Evolutionary conservation across 768 basidiomycete species (phyloP), one percentile per base, ranked within the genome.

Genomic region (Tylopilus vinaceipallidus): DNA sequence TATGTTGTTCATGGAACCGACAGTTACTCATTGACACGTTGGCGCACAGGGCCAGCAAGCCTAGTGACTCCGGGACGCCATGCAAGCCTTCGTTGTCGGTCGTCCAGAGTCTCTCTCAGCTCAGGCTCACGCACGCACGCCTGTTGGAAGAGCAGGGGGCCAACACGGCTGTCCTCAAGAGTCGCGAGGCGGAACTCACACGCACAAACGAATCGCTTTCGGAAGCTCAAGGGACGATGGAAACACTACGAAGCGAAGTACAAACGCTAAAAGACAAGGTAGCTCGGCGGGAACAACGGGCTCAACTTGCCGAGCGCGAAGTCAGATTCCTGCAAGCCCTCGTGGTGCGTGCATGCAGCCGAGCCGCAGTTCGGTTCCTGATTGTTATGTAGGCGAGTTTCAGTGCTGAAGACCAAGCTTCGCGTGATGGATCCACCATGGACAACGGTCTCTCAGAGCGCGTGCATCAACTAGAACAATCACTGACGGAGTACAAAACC

Each of bases 101-200:
- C n/a, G 77, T 82, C 1, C 79, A 83, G 50, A 73, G 69, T 23
- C 75, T 89, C 11, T 75, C 86, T 0, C 63, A 71, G 5, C 75
- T 90, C 5, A 83, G 87, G 2, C 71, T 87, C 0, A 63, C 74
- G 0, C 80, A 90, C 51, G 85, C 84, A 0, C 73, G 72, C 8
- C 69, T 89, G 0, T 75, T 88, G 2, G 86, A 88, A 56, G 80
- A 86, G 30, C 78, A 86, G 26, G 87, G 88, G 1, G 72, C 79
- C 0, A 80, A 75, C 20, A 50, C 63, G 0, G 84, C 85, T 0
- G 59, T 77, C 8, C 73, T 87, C 3, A 76, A 74, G 0, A 71
- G 70, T 16, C 78, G 80, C 17, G 81, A 85, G 53, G 71, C 71
- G 0, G 79, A 86, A 47, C 63, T 85, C 1, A 52, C 61, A 3